Base-by-base conservation (phyloP, 257 asterid species). In the Ligustrum vulgare region DNA sequence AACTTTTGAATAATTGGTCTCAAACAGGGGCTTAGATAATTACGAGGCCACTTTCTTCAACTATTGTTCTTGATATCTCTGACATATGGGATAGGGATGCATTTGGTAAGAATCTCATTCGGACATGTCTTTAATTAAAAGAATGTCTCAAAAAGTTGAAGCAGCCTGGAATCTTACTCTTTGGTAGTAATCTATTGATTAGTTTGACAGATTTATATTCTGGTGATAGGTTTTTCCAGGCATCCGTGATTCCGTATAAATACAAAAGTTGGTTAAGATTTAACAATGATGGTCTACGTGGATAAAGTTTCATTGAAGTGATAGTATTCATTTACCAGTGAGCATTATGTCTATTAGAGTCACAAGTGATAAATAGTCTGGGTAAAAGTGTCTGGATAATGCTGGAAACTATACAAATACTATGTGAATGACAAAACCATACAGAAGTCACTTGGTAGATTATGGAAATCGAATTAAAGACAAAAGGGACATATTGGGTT, bases 271-370 rank as follows among this genome's bases (percentile, higher is more conserved):
- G 75, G 51, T 68, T 56, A 34, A 25, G 43, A 36, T 63, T 63
- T 28, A 18, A 32, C 2, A 51, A 22, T 49, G 60, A 2, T 67
- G 37, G 58, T 35, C 39, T 36, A 47, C n/a, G 45, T 43, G 31
- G 75, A 39, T 75, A 20, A 71, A 45, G 70, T 33, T 76, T 32
- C 47, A 18, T 33, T 66, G 45, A 82, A 70, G 74, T 16, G 37
- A 47, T 58, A 31, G 51, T 28, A 47, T 54, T 67, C 33, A 65
- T 54, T 35, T 43, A n/a, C 6, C 69, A 32, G 62, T 58, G 78
- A 20, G 66, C 39, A n/a, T 18, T 31, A 68, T 78, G 13, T 82
- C 37, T 75, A 18, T 33, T 28, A 11, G 34, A 67, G 22, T 28
- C 23, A 22, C 62, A 49, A 49, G 75, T 20, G 1, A 23, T 77